These are phyloP conservation scores for Cicer arietinum DNA, from an alignment of 306 rosid genomes.

Conservation along the genomic window DNA sequence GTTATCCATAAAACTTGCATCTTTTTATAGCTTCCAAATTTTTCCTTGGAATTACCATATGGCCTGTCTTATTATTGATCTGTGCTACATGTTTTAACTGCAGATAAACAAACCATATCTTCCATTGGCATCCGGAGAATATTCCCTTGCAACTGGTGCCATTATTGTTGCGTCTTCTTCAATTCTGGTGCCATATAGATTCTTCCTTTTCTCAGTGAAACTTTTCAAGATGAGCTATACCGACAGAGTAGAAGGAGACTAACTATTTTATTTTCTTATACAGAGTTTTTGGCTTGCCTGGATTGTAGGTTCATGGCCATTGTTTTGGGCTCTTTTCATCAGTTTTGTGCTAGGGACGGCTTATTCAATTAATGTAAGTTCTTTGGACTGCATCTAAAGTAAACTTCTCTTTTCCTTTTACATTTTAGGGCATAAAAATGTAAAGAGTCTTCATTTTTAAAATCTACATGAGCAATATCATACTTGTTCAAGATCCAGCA, in stretches of 20 bases:
- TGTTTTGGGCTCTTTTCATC: constrained; percentile 91
- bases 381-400: constrained; percentile 12
- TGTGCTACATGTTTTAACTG: constrained; percentile 41
- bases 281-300: constrained; percentile 96
- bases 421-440: constrained; percentile 6
- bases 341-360: constrained; percentile 95
- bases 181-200: constrained; percentile 65
- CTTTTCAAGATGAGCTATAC: constrained; percentile 27
- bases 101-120: constrained; percentile 99
- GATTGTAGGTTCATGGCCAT: constrained; percentile 96
- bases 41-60: constrained; percentile 17
- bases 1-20: constrained; percentile 20
- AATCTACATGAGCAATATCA: constrained; percentile 2
- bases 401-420: background rate
- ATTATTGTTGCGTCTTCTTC: constrained; percentile 69
- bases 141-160: constrained; percentile 77
- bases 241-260: constrained; percentile 40
- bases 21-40: constrained; percentile 10
- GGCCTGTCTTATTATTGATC: constrained; percentile 37
- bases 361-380: constrained; percentile 92
- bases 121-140: constrained; percentile 98
- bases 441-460: constrained; percentile 8
- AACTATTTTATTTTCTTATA: constrained; percentile 40
- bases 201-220: constrained; percentile 27
- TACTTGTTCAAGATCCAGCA: constrained; percentile 23